A percentile compares a stretch with the other conserved stretches of the same genome.
phyloP scores from a whole-genome alignment of 225 moss, liverwort and hornwort genomes.

The Polytrichum formosum region DNA sequence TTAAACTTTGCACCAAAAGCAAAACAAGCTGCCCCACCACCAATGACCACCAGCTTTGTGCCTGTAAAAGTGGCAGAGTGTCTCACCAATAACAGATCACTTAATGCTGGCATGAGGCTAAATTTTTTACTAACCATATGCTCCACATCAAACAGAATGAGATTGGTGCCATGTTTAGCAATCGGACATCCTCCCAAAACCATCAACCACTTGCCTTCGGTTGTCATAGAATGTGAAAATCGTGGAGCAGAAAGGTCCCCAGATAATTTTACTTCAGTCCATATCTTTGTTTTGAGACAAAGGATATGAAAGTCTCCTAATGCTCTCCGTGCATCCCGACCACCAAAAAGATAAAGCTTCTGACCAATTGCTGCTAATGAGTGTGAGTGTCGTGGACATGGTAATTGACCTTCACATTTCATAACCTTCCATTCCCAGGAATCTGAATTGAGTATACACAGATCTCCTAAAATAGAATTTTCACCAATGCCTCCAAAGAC shows the following conservation, averaged over 20 bases:
- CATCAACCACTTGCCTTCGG: conserved; percentile 46
- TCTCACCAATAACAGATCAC: conserved; percentile 58
- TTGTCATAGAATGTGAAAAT: conserved; percentile 88
- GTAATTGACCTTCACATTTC: conserved; percentile 34
- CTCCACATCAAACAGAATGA: conserved; percentile 48
- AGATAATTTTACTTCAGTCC: conserved; percentile 41
- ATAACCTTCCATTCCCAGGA: conserved; percentile 71
- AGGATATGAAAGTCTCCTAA: conserved; percentile 67
- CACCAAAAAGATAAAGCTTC: conserved; percentile 76
- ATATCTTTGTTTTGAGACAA: conserved; percentile 48
- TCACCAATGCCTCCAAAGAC: conserved; percentile 72
- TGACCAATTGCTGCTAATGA: conserved; percentile 56
- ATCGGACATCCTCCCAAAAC: conserved; percentile 83
- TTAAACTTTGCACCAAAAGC: conserved; percentile 87
- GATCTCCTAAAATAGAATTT: conserved; percentile 44
- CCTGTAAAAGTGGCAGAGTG: conserved; percentile 63
- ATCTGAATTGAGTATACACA: conserved; percentile 51
- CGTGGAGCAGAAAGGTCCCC: conserved; percentile 47
- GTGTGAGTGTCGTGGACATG: conserved; percentile 74
- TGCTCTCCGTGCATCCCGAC: conserved; percentile 58
- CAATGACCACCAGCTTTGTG: conserved; percentile 56
- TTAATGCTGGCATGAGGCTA: conserved; percentile 33
- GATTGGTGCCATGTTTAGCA: conserved; percentile 56
- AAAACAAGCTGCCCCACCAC: conserved; percentile 92
- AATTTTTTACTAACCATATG: conserved; percentile 36